Percentiles rank a stretch among this genome's conserved stretches.
Evolutionary conservation across 352 stramenopile genomes (phyloP).

Genomic region (Globisporangium splendens): DNA sequence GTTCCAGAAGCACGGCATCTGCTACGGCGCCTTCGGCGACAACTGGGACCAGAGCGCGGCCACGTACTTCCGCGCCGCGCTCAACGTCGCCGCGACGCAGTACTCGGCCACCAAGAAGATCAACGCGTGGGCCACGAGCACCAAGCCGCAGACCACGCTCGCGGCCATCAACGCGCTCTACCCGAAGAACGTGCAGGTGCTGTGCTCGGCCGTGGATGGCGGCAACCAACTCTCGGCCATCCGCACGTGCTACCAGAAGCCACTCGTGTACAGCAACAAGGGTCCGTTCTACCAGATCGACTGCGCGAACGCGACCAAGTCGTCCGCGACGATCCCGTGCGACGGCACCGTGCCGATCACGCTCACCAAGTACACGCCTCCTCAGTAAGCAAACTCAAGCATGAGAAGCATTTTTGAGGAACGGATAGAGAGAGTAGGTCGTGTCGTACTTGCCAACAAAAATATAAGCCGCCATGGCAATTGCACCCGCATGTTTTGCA

Average conservation of each 20-base stretch:
- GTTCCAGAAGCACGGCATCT: slow-evolving; percentile 86
- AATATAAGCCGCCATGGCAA: too few relatives aligned
- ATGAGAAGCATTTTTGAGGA: too few relatives aligned
- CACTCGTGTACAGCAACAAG: slow-evolving; percentile 6
- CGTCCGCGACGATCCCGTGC: slow-evolving; percentile 6
- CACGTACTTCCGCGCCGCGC: slow-evolving; percentile 63
- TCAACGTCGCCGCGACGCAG: slow-evolving; percentile 42
- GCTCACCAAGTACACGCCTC: slow-evolving; percentile 15
- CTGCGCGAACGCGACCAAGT: slow-evolving; percentile 15
- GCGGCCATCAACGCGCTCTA: slow-evolving; percentile 46
- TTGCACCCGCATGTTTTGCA: too few relatives aligned
- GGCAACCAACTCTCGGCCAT: slow-evolving; percentile 68
- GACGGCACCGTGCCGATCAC: slow-evolving; percentile 10
- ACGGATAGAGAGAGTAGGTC: too few relatives aligned
- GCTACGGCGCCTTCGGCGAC: slow-evolving; percentile 63
- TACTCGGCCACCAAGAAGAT: slow-evolving; percentile 46
- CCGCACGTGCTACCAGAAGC: slow-evolving; percentile 62
- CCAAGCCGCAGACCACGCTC: slow-evolving; percentile 23
- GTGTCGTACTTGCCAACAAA: too few relatives aligned
- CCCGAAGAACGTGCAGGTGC: slow-evolving; percentile 54
- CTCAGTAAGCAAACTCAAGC: slow-evolving; percentile 5
- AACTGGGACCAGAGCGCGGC: slow-evolving; percentile 58
- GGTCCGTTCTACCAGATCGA: slow-evolving; percentile 12
- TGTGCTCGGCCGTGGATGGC: slow-evolving; percentile 54
- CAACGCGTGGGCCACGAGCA: slow-evolving; percentile 40